Conservation (phyloP, 805 yeast genomes). For the Priceomyces melissophilus region DNA sequence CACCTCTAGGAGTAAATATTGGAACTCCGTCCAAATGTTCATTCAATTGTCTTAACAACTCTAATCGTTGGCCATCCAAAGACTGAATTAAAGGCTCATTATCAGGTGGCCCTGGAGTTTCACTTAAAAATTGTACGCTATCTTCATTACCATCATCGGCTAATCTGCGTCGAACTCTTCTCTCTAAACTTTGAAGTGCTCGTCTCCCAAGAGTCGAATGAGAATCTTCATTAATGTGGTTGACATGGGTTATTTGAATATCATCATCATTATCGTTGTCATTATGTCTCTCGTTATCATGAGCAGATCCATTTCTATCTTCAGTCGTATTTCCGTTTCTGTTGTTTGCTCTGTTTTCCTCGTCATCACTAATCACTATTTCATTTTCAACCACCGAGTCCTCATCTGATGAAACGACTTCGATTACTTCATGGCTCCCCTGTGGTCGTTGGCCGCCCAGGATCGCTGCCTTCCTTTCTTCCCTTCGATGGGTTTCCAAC, state of each 20-base stretch:
- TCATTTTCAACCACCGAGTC: background rate
- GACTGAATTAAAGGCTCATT: slow-evolving; percentile 1
- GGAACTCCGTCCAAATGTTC: slow-evolving; percentile 5
- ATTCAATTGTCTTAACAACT: slow-evolving; percentile 4
- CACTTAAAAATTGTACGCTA: slow-evolving; percentile 22
- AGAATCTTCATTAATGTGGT: slow-evolving; percentile 1
- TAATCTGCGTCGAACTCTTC: slow-evolving; percentile 8
- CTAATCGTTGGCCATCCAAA: slow-evolving; percentile 1
- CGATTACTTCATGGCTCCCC: slow-evolving; percentile 10
- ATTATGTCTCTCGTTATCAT: background rate
- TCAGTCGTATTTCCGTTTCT: background rate
- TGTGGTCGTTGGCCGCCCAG: slow-evolving; percentile 1
- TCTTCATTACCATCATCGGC: slow-evolving; percentile 9
- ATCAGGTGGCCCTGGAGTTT: slow-evolving; percentile 11
- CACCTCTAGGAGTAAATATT: slow-evolving; percentile 6
- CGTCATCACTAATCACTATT: too few species aligned
- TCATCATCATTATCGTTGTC: slow-evolving; percentile 14
- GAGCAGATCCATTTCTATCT: background rate
- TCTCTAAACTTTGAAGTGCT: background rate
- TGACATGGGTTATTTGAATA: slow-evolving; percentile 14
- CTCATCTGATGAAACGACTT: slow-evolving; percentile 14
- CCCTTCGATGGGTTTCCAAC: background rate
- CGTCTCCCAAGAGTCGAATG: background rate
- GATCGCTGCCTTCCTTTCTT: background rate
- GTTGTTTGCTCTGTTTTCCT: background rate